Evolutionary conservation across 768 basidiomycete species (phyloP), one percentile per base, ranked within the genome.

Genomic region (Kondoa malvinella): DNA sequence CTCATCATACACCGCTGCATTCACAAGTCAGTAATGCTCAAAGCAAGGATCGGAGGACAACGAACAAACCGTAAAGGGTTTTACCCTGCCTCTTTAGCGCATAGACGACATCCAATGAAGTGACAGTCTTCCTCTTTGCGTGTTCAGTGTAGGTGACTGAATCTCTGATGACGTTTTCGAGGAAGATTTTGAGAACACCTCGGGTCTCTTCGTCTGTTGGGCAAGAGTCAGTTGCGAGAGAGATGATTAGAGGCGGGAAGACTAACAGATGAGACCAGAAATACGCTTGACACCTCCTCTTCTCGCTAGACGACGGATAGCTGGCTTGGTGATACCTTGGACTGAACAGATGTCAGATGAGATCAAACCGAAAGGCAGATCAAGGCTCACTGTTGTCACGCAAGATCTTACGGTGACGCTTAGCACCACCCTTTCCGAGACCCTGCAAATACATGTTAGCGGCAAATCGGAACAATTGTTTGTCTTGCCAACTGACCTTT

Each of bases 261-360:
- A 50, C 40, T 8, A 8, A 50, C 40, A 78, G 73, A 79, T 79
- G 69, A 79, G 76, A 66, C 78, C 77, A 33, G 73, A 72, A 69
- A 81, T 81, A 77, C 81, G 80, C 77, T 82, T 82, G 71, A 82
- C 81, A 78, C 81, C 81, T 67, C 81, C 81, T 76, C 81, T 78
- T 70, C 81, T 78, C 30, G 81, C 81, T 67, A 82, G 79, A 79
- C 25, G 76, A 71, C 70, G 78, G 77, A 77, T 92, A 86, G 73
- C 89, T 72, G 89, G 87, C 82, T 91, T 86, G 70, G 86, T 92
- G 78, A 86, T 91, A 82, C 83, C 87, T 84, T 76, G 73, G 77
- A 81, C n/a, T n/a, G n/a, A n/a, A n/a, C n/a, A n/a, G 81, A 71
- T 80, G 79, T 75, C 81, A 81, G 29, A 80, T 80, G 68, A 80